phyloP scores from a whole-genome alignment of 331 rosid species.

The Quercus phellos region DNA sequence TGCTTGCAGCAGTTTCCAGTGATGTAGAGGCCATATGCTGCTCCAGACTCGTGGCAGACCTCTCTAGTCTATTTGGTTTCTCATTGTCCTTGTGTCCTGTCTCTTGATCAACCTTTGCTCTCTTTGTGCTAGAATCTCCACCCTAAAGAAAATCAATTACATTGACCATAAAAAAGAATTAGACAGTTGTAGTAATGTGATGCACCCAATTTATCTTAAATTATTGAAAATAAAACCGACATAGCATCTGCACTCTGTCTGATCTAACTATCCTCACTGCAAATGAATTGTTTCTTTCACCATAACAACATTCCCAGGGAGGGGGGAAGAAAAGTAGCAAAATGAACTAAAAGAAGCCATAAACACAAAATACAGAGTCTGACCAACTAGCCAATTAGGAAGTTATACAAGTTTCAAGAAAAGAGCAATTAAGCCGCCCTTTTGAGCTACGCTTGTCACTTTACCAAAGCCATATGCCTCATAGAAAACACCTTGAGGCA shows the following conservation, averaged over 20 bases:
- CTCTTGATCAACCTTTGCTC: slow-evolving; percentile 64
- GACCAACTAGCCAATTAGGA: background rate
- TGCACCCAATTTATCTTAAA: background rate
- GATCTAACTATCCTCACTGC: background rate
- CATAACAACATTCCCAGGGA: background rate
- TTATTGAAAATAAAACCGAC: background rate
- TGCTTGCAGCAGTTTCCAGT: slow-evolving; percentile 39
- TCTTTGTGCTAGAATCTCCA: slow-evolving; percentile 49
- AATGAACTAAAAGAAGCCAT: background rate
- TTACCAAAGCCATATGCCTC: background rate
- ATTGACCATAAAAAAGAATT: background rate
- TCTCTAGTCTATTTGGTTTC: slow-evolving; percentile 28
- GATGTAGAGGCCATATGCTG: slow-evolving; percentile 31
- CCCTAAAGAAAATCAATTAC: slow-evolving; percentile 38
- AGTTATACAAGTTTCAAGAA: background rate
- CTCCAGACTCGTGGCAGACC: slow-evolving; percentile 27
- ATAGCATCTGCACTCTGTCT: background rate
- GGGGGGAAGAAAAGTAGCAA: background rate
- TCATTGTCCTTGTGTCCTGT: slow-evolving; percentile 30
- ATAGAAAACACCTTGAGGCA: background rate
- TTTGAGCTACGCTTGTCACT: background rate
- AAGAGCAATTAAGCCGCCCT: background rate
- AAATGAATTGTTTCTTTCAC: background rate
- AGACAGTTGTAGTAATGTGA: background rate
- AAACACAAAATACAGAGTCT: background rate